A percentile compares a stretch with the other conserved stretches of the same genome.
phyloP scores from a whole-genome alignment of 345 rosid species.

The Toxicodendron radicans region DNA sequence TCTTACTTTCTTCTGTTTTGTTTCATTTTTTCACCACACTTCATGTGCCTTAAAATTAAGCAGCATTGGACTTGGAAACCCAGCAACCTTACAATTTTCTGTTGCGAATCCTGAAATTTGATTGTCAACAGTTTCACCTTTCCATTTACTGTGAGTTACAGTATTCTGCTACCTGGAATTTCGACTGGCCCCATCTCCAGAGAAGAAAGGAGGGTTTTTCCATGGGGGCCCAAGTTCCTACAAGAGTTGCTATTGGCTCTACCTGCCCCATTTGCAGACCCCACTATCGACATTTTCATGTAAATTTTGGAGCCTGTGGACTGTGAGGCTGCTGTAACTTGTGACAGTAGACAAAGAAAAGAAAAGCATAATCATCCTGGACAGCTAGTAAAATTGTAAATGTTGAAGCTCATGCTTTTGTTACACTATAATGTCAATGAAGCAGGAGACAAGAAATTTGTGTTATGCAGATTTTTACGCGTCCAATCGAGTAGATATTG shows the following conservation, averaged over 20 bases:
- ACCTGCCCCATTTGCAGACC: background rate
- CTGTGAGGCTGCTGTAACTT: background rate
- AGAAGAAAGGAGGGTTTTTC: background rate
- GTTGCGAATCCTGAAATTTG: too few species aligned
- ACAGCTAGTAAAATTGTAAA: background rate
- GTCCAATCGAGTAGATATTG: too few species aligned
- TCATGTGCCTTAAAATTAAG: background rate
- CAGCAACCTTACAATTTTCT: background rate
- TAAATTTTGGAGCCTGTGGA: background rate
- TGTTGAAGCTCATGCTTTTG: background rate
- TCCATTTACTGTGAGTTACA: background rate
- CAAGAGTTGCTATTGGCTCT: background rate
- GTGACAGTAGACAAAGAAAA: background rate
- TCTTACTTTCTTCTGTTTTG: background rate
- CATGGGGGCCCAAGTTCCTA: conserved; percentile 17
- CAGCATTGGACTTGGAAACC: background rate
- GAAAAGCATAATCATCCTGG: background rate
- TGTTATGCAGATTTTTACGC: background rate
- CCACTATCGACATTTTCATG: background rate
- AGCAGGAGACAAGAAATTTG: background rate
- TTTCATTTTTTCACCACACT: background rate
- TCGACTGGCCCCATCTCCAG: background rate
- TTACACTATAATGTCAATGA: background rate
- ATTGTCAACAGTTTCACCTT: too few species aligned
- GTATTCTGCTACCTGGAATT: background rate